These are phyloP conservation scores for Aspergillus cejpii DNA, from an alignment of 2,329 filamentous ascomycete genomes.

Conservation along the genomic window DNA sequence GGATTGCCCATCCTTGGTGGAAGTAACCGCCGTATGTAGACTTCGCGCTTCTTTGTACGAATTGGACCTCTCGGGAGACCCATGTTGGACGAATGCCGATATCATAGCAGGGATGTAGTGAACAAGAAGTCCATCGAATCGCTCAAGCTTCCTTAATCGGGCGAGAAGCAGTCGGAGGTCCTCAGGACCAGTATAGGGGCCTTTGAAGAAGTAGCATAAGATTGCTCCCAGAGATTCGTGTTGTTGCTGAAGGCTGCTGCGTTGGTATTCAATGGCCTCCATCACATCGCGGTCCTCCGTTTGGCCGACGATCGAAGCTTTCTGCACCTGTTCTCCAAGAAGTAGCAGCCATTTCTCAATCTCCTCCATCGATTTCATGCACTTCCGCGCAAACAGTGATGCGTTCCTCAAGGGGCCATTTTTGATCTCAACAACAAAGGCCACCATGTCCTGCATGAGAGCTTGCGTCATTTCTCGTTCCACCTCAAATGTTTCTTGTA, in stretches of 20 bases:
- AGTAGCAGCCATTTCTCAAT: slow-evolving; percentile 71
- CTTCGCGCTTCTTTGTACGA: slow-evolving; percentile 62
- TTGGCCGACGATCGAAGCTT: slow-evolving; percentile 67
- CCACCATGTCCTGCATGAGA: slow-evolving; percentile 51
- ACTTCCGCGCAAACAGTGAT: slow-evolving; percentile 64
- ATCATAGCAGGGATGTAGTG: slow-evolving; percentile 79
- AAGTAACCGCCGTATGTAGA: slow-evolving; percentile 62
- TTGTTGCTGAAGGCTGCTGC: slow-evolving; percentile 72
- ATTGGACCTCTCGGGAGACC: slow-evolving; percentile 65
- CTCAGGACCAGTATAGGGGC: slow-evolving; percentile 59
- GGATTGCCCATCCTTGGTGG: slow-evolving; percentile 57
- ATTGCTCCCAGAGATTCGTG: slow-evolving; percentile 85
- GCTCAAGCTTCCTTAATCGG: slow-evolving; percentile 62
- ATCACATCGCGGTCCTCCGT: slow-evolving; percentile 57
- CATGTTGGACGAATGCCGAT: slow-evolving; percentile 68
- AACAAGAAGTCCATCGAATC: slow-evolving; percentile 66
- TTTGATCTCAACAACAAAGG: slow-evolving; percentile 54
- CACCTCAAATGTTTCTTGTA: slow-evolving; percentile 60
- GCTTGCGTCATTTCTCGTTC: slow-evolving; percentile 52
- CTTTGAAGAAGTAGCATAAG: slow-evolving; percentile 69
- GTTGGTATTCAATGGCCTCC: slow-evolving; percentile 74
- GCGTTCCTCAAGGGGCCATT: slow-evolving; percentile 44
- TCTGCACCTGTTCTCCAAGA: slow-evolving; percentile 68
- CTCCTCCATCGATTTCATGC: slow-evolving; percentile 66
- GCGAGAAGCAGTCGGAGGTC: slow-evolving; percentile 70